phyloP scores from a whole-genome alignment of 495 filamentous ascomycete species.

The Elasticomyces elasticus region DNA sequence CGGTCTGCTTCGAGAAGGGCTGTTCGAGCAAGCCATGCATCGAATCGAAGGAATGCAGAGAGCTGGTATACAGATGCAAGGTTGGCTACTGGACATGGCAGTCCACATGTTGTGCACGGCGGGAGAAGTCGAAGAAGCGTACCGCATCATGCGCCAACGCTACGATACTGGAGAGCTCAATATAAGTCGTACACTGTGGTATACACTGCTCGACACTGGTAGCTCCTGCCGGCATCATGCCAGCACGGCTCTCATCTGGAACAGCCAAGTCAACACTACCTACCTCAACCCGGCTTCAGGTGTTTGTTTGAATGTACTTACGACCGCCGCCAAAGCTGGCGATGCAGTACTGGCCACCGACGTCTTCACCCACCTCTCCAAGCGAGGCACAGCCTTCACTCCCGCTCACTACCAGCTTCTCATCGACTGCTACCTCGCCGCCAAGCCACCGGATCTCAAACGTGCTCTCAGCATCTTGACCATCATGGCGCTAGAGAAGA shows the following conservation, averaged over 20 bases:
- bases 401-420: constrained; percentile 68
- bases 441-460: constrained; percentile 32
- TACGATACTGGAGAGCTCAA: constrained; percentile 36
- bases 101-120: constrained; percentile 58
- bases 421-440: constrained; percentile 53
- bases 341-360: constrained; percentile 59
- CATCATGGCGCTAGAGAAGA: constrained; percentile 55
- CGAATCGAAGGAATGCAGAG: constrained; percentile 56
- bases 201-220: constrained; percentile 59
- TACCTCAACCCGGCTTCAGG: constrained; percentile 58
- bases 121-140: constrained; percentile 65
- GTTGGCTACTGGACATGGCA: constrained; percentile 68
- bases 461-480: constrained; percentile 43
- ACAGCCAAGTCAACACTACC: constrained; percentile 42
- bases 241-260: constrained; percentile 52
- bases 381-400: constrained; percentile 41
- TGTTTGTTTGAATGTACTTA: constrained; percentile 54
- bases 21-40: constrained; percentile 72
- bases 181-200: constrained; percentile 48
- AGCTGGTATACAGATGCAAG: constrained; percentile 44
- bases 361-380: constrained; percentile 45
- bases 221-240: constrained; percentile 37
- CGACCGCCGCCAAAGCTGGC: constrained; percentile 53
- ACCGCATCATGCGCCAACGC: constrained; percentile 51
- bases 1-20: constrained; percentile 67